phyloP scores from a whole-genome alignment of 2,329 filamentous ascomycete species.

The Hymenotorrendiella dingleyae region DNA sequence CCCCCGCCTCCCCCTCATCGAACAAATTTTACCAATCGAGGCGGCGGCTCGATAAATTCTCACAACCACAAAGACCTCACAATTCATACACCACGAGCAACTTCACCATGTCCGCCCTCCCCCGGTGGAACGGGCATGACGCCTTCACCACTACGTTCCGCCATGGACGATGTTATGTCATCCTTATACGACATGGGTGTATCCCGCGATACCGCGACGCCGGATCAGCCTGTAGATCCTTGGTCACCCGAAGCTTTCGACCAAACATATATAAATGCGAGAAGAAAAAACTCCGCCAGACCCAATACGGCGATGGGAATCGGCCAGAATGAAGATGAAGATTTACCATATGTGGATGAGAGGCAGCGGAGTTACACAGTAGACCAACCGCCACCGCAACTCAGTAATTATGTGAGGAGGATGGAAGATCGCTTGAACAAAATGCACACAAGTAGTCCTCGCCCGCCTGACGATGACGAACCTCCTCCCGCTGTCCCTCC shows the following conservation, averaged over 20 bases:
- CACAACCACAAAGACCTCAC: conserved; percentile 37
- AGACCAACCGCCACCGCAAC: conserved; percentile 57
- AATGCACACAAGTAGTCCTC: conserved; percentile 24
- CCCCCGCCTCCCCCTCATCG: conserved; percentile 82
- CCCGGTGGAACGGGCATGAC: conserved; percentile 65
- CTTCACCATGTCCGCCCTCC: conserved; percentile 63
- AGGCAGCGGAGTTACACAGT: conserved; percentile 34
- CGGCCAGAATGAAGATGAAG: conserved; percentile 39
- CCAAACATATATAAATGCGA: conserved; percentile 29
- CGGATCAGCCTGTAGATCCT: conserved; percentile 57
- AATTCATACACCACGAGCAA: conserved; percentile 49
- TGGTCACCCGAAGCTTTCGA: conserved; percentile 92
- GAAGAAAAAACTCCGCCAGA: conserved; percentile 35
- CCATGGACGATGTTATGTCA: conserved; percentile 98
- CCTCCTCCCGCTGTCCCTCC: conserved; percentile 32
- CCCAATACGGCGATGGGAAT: conserved; percentile 74
- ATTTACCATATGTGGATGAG: conserved; percentile 15
- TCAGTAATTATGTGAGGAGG: conserved; percentile 81
- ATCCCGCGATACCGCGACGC: conserved; percentile 47
- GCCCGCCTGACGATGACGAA: conserved; percentile 15
- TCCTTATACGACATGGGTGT: conserved; percentile 82
- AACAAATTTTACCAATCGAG: conserved; percentile 41
- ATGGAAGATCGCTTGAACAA: conserved; percentile 73
- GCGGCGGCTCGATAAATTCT: conserved; percentile 29
- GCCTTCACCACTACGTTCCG: conserved; percentile 84